A percentile compares a stretch with the other conserved stretches of the same genome.
These are phyloP conservation scores for Pyrenochaeta sp. DNA, from an alignment of 2,329 filamentous ascomycete species.

Conservation along the genomic window DNA sequence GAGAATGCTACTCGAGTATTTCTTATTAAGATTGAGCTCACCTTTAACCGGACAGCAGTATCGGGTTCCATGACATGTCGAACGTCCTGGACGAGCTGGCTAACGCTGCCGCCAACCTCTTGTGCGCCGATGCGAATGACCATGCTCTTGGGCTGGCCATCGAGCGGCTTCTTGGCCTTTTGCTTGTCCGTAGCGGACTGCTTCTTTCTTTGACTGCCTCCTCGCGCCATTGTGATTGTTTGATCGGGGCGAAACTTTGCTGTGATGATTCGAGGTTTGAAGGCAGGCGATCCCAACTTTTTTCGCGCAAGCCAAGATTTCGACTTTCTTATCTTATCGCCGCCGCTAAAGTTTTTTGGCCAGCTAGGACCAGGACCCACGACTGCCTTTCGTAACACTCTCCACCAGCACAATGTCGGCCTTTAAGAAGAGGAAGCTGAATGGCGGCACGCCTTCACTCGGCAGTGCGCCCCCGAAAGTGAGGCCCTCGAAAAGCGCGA, in stretches of 20 bases:
- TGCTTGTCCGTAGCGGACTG: conserved; percentile 45
- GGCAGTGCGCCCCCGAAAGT: conserved; percentile 9
- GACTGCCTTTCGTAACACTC: conserved; percentile 3
- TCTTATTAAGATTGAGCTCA: too few relatives aligned
- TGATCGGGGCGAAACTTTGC: conserved; percentile 20
- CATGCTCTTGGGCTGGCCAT: conserved; percentile 89
- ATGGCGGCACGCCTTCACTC: conserved; percentile 12
- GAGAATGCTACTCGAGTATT: neutral
- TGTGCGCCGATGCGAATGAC: conserved; percentile 96
- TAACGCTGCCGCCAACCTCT: conserved; percentile 89
- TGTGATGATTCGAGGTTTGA: too few relatives aligned
- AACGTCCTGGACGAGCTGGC: conserved; percentile 90
- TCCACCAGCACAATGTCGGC: conserved; percentile 45
- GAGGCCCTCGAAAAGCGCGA: conserved; percentile 26
- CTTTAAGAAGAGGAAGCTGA: conserved; percentile 54
- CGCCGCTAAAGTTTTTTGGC: conserved; percentile 20
- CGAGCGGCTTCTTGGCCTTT: conserved; percentile 64
- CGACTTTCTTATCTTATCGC: conserved; percentile 28
- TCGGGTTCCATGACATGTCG: conserved; percentile 94
- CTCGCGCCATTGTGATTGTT: conserved; percentile 35
- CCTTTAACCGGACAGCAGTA: conserved; percentile 85
- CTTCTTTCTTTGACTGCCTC: conserved; percentile 41
- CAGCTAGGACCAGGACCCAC: too few relatives aligned
- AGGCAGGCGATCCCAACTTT: too few relatives aligned
- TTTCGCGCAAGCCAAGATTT: conserved; percentile 16